Evolutionary conservation across 441 rosid genomes (phyloP).

Genomic region (Erodium chrysanthum): DNA sequence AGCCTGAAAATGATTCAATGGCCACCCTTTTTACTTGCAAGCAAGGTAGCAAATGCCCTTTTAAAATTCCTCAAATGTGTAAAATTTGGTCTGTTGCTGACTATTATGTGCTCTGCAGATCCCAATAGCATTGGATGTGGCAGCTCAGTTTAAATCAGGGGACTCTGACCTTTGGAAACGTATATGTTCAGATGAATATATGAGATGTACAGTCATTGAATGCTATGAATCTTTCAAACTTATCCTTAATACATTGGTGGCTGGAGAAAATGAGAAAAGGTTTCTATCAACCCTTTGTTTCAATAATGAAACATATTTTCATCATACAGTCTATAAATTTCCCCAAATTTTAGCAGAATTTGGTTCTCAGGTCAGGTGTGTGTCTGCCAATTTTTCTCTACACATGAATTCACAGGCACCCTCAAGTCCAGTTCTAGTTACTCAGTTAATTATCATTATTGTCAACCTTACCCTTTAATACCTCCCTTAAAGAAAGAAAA

Average conservation of each 20-base stretch:
- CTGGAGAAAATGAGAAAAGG: conserved; percentile 98
- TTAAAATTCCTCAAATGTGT: conserved; percentile 8
- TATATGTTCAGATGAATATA: conserved; percentile 86
- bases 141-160: conserved; percentile 68
- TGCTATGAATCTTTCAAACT: conserved; percentile 93
- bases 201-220: conserved; percentile 97
- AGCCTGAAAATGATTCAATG: conserved; percentile 92
- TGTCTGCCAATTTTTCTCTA: too few relatives aligned
- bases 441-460: not conserved
- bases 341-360: not conserved
- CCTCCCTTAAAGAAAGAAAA: too few relatives aligned
- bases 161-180: conserved; percentile 98
- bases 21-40: conserved; percentile 98
- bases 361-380: too few relatives aligned
- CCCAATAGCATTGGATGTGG: conserved; percentile 94
- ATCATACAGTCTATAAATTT: not conserved
- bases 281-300: conserved; percentile 16
- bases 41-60: conserved; percentile 59
- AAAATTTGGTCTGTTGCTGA: conserved; percentile 14
- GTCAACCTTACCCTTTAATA: too few relatives aligned
- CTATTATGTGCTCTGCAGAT: conserved; percentile 42
- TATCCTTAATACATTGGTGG: conserved; percentile 63
- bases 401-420: too few relatives aligned
- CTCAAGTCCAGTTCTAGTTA: not conserved
- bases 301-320: not conserved